Evolutionary conservation across 495 filamentous ascomycete genomes (phyloP), one percentile per base, ranked within the genome.

Genomic region (Gamarada debralockiae): DNA sequence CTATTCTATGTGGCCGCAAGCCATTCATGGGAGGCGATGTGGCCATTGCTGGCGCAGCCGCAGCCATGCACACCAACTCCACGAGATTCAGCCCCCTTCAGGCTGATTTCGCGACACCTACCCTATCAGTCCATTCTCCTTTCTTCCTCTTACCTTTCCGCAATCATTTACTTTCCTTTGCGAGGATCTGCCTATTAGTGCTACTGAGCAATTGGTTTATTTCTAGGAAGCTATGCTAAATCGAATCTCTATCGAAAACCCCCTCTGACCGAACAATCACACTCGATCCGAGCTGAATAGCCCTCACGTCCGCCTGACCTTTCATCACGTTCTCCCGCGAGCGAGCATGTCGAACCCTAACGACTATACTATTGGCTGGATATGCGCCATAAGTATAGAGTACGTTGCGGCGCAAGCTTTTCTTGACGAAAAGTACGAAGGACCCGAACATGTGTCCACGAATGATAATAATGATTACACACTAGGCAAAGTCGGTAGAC

Each of bases 351-450:
- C 17, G 6, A 36, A 44, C 27, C 42, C 29, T 42, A 44, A 56
- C 37, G 33, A 51, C 17, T 65, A 68, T 27, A 66, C 59, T 0
- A 61, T 70, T 15, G 69, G 66, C 41, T 72, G 69, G 67, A 67
- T 73, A 14, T 70, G 66, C 53, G 65, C 65, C 44, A 44, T 70
- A 25, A 40, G 9, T 10, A 67, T 50, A 2, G 64, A 70, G 38
- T 53, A 59, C 29, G 63, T 65, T 38, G 69, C 68, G 1, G 68
- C 67, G 27, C 48, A 42, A 33, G 59, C 48, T 9, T 60, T 73
- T n/a, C 64, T 71, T 8, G 70, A 73, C 31, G 54, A n/a, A n/a
- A n/a, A n/a, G n/a, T n/a, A n/a, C n/a, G n/a, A n/a, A n/a, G n/a
- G n/a, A n/a, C n/a, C n/a, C n/a, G n/a, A n/a, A n/a, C n/a, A n/a